Base-by-base conservation (phyloP, 192 early-diverging fungal genomes). In the Podila verticillata region DNA sequence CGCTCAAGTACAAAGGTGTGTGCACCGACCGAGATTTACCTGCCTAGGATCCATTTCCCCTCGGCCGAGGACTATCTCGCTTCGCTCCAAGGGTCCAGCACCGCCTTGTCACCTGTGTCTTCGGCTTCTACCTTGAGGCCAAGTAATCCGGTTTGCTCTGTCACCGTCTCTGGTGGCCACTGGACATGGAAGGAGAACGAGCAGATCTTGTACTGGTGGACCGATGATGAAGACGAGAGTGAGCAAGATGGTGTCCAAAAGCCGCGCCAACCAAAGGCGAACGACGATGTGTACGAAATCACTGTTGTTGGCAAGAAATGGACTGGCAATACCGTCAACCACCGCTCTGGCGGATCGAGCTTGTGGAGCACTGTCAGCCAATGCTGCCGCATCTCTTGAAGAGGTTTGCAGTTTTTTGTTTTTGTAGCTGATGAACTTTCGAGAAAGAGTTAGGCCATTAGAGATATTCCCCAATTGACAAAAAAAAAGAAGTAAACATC, bases 11-110 rank as follows among this genome's bases (percentile, higher is more conserved):
- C 48, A 10, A 72, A 54, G 54, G 60, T 79, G 32, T 54, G 47
- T 15, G 72, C 75, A 12, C 74, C 84, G 4, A 85, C 84, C 17
- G 86, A 84, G 66, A 82, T 89, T 35, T 87, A 89, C 60, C 63
- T 89, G 19, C 87, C 87, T 1, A 74, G 61, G 24, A 66, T 68
- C 13, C 82, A 87, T 73, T 89, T 85, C 54, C 75, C 84, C 51
- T 65, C 66, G 35, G 71, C 68, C 4, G 51, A 71, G 17, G 82
- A 82, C 5, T 83, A 78, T 39, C 44, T 72, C 7, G 49, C 20
- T 24, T 80, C 77, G 0, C 30, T 80, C 19, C 44, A 54, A 30
- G 54, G 30, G 12, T 24, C 54, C 5, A 32, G 20, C 58, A 32
- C 12, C 29, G 22, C 58, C 58, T 17, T 26, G 51, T 19, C 51